Evolutionary conservation across 352 stramenopile genomes (phyloP), one percentile per base, ranked within the genome.

Genomic region (Achlya hypogyna): DNA sequence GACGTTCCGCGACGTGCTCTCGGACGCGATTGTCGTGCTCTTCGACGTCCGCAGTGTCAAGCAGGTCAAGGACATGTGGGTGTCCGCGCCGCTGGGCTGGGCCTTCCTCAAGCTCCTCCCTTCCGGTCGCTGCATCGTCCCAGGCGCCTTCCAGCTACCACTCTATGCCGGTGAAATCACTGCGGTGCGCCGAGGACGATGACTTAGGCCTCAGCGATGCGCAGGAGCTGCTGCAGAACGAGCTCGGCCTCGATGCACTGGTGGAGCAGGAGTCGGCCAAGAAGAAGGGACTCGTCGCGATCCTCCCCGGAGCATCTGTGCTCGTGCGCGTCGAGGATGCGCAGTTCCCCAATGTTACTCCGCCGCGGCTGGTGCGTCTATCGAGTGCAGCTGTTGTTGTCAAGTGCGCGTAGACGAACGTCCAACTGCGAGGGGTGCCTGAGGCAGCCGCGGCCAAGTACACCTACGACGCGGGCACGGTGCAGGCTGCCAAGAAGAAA

Each of bases 241-340:
- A 69, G 20, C 67, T 53, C 4, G 35, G 51, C 0, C 28, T 64
- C n/a, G 63, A 38, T 14, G 10, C 59, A 8, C 54, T 89, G 2
- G 62, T 86, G 0, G 76, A 78, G 2, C 56, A 77, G 12, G 69
- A 65, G 1, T 74, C 68, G 1, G 74, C 85, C 10, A 87, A 83
- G 31, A 71, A 73, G 31, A 88, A 88, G 60, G 49, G 59, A 16
- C 22, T 73, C 28, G 45, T 77, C 1, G 66, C 59, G 22, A 63
- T 84, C 40, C 63, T 82, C 29, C 72, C 79, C 14, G 78, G 75
- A 0, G 73, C 78, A 1, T 88, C 84, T 0, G 28, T 88, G 9
- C 79, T 88, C 60, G 74, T 89, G 5, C 77, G 84, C 0, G 45
- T 92, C 12, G 78, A 92, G 69, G 78, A 92, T 51, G 74, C 74